Evolutionary conservation across 1,139 yeast species (phyloP), one percentile per base, ranked within the genome.

Genomic region (Sugiyamaella neomexicana): DNA sequence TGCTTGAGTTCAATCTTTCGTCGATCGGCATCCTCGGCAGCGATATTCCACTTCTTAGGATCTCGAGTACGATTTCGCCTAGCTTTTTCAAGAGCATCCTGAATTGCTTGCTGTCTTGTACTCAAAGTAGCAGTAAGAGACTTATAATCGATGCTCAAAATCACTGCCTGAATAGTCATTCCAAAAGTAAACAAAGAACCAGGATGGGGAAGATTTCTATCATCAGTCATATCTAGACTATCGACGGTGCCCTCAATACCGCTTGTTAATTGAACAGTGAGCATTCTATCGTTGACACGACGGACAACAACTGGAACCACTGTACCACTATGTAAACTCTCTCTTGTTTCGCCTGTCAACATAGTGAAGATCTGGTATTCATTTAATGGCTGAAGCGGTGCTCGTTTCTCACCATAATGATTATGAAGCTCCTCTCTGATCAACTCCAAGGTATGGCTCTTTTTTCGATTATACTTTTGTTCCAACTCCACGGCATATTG

Each of bases 401-500:
- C 77, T 69, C 99, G 81, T 62, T 87, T 77, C 72, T 93, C 99
- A 64, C 85, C 95, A 68, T 83, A 93, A 61, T 90, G 93, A 61
- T 83, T 86, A 61, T 88, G 88, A 60, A 93, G 79, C 69, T 93
- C 99, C 60, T 86, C 89, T 62, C 89, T 86, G 68, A 93, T 93
- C 77, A 89, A 85, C 65, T 86, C 91, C 58, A 89, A 76, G 0
- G 96, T 89, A 44, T 89, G 85, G 63, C 89, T 81, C 75, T 89
- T 89, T 71, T 81, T 84, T 71, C 83, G 86, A 51, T 86, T 85
- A 68, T 83, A 86, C 61, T 86, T 83, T 55, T 79, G 74, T 68
- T 89, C 96, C 61, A 93, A 78, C 69, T 91, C 96, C 62, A 85
- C 88, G n/a, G 98, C 97, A 69, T 90, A 93, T 45, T 91, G 95